Percentiles rank a stretch among this genome's conserved stretches.
Evolutionary conservation across 768 basidiomycete genomes (phyloP).

Genomic region (Neoboletus subvelutipes): DNA sequence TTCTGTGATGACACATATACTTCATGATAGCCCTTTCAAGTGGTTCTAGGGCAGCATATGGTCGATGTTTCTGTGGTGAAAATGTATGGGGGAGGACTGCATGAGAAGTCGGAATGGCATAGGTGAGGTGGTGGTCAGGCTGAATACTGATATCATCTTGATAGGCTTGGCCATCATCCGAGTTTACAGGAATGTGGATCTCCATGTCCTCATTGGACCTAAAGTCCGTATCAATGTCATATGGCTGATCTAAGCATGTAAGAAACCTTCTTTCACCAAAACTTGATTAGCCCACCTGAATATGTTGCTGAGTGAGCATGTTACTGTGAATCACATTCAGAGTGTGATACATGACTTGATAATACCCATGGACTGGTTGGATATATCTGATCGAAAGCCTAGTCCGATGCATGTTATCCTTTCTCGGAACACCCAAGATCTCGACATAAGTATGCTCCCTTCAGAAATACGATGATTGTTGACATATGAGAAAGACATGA

Average conservation of each 20-base stretch:
- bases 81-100: slow-evolving; percentile 16
- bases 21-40: slow-evolving; percentile 20
- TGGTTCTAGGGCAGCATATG: slow-evolving; percentile 18
- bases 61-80: slow-evolving; percentile 21
- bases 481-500: background rate
- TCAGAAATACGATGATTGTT: background rate
- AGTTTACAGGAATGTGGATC: background rate
- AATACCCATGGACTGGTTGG: slow-evolving; percentile 11
- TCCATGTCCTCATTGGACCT: background rate
- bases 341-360: slow-evolving; percentile 29
- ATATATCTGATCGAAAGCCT: slow-evolving; percentile 17
- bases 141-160: background rate
- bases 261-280: background rate
- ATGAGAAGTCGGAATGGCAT: background rate
- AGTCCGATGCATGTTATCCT: background rate
- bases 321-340: slow-evolving; percentile 22
- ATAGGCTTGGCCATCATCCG: background rate
- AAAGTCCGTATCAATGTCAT: background rate
- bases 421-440: slow-evolving; percentile 2
- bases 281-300: slow-evolving; percentile 8
- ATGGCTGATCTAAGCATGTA: slow-evolving; percentile 3
- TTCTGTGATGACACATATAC: slow-evolving; percentile 12
- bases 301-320: slow-evolving; percentile 6
- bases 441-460: slow-evolving; percentile 25
- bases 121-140: background rate